These are phyloP conservation scores for Cyberlindnera saturnus DNA, from an alignment of 805 yeast genomes.

Conservation along the genomic window DNA sequence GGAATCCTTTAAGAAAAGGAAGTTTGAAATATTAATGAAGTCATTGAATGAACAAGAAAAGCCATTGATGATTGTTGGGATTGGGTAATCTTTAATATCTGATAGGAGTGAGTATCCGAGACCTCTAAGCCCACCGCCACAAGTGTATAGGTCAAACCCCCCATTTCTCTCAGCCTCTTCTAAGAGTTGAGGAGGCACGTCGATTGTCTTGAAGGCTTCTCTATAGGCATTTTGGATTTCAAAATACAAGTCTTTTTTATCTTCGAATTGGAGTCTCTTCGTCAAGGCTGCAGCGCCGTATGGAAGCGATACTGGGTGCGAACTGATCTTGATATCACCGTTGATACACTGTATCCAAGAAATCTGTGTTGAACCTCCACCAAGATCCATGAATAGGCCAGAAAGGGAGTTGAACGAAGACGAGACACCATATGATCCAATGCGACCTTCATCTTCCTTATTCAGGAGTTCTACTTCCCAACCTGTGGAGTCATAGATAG, in stretches of 20 bases:
- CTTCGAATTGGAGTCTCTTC: constrained; percentile 46
- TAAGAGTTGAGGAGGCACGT: constrained; percentile 44
- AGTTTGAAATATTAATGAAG: constrained; percentile 46
- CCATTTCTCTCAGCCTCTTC: constrained; percentile 48
- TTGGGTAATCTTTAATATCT: constrained; percentile 52
- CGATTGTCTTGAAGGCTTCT: constrained; percentile 43
- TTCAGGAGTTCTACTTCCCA: constrained; percentile 60
- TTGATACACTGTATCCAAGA: constrained; percentile 59
- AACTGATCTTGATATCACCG: constrained; percentile 50
- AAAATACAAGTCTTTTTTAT: constrained; percentile 39
- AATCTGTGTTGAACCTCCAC: constrained; percentile 65
- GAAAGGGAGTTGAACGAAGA: constrained; percentile 61
- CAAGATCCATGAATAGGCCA: constrained; percentile 68
- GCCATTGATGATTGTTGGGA: constrained; percentile 66
- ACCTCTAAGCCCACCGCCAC: constrained; percentile 74
- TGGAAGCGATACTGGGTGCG: constrained; percentile 57
- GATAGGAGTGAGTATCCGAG: constrained; percentile 55
- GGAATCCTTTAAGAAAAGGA: constrained; percentile 40
- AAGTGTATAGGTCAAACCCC: constrained; percentile 58
- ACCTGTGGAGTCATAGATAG: constrained; percentile 51
- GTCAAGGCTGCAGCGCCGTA: constrained; percentile 71
- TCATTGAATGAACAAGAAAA: constrained; percentile 52
- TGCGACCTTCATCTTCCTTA: constrained; percentile 58
- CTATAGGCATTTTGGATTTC: constrained; percentile 50
- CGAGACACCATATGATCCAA: constrained; percentile 71